Evolutionary conservation across 805 yeast genomes (phyloP), one percentile per base, ranked within the genome.

Genomic region (Metschnikowia orientalis): DNA sequence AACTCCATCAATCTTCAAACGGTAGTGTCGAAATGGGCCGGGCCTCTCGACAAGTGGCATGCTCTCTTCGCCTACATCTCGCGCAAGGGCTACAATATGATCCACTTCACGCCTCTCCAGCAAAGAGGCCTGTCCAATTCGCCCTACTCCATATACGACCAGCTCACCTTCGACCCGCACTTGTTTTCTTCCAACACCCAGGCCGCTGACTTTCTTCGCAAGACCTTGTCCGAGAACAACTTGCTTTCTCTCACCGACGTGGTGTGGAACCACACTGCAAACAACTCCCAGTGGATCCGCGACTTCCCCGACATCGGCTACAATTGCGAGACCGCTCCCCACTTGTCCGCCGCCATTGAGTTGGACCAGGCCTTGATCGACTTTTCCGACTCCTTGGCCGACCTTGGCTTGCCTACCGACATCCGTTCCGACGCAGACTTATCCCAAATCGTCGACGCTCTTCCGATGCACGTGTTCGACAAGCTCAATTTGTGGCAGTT

Each of bases 61-160:
- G 54, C 59, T 1, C 63, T 83, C 36, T 83, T 90, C 38, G 54
- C 56, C 1, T 72, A 73, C 28, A 72, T 90, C 27, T 60, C 79
- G 10, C 54, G 60, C 6, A 92, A 92, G 57, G 89, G 92, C 13
- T 90, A 90, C 64, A 92, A 92, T 57, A 86, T 90, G 96, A 67
- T 92, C 26, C 98, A 90, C 63, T 90, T 90, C 56, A 89, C 97
- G 5, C 98, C 98, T 0, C 67, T 90, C 46, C 96, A 90, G 59
- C 63, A 79, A 42, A 71, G 97, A 35, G 98, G 98, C 20, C 81
- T 71, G 41, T 84, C 95, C 1, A 75, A 89, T 56, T 89, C 97
- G 5, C 98, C 98, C 0, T 90, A 89, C 54, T 85, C 96, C 3
- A 86, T 90, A 34, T 80, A 63, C 48, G 96, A 90, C 55, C 97